These are phyloP conservation scores for Talaromyces borbonicus DNA, from an alignment of 495 filamentous ascomycete species.

Conservation along the genomic window DNA sequence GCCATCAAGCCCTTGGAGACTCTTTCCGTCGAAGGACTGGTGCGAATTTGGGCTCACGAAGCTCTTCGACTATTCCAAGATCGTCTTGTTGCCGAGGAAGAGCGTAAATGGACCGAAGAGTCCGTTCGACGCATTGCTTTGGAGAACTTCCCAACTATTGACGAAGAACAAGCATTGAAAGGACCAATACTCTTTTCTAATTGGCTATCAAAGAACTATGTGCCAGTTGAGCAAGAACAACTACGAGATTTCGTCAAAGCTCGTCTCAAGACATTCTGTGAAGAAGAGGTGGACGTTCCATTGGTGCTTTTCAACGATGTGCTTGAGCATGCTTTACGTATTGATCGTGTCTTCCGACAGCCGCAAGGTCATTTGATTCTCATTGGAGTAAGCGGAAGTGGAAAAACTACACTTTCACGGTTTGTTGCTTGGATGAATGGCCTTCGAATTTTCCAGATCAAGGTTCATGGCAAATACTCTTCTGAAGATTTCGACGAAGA, in stretches of 20 bases:
- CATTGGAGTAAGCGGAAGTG: constrained; percentile 95
- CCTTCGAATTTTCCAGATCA: constrained; percentile 97
- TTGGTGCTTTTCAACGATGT: constrained; percentile 98
- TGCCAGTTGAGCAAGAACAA: constrained; percentile 89
- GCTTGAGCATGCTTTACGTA: constrained; percentile 91
- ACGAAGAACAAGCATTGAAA: constrained; percentile 78
- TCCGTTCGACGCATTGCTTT: constrained; percentile 73
- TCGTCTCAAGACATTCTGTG: constrained; percentile 93
- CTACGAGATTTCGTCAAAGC: constrained; percentile 96
- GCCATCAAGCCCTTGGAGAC: constrained; percentile 86
- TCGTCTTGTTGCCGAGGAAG: constrained; percentile 85
- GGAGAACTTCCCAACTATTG: constrained; percentile 87
- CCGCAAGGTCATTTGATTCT: constrained; percentile 97
- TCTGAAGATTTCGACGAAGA: constrained; percentile 99
- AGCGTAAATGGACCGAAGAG: constrained; percentile 90
- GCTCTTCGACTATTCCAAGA: constrained; percentile 94
- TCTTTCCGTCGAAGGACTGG: constrained; percentile 79
- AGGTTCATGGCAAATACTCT: constrained; percentile 97
- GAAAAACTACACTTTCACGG: constrained; percentile 94
- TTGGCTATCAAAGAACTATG: constrained; percentile 98
- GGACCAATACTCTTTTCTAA: constrained; percentile 96
- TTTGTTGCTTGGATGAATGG: constrained; percentile 99
- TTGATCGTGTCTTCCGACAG: constrained; percentile 96
- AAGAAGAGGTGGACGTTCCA: constrained; percentile 97
- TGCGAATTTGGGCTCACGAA: constrained; percentile 97